Base-by-base conservation (phyloP, 805 yeast species). In the Sungouiella blattae region DNA sequence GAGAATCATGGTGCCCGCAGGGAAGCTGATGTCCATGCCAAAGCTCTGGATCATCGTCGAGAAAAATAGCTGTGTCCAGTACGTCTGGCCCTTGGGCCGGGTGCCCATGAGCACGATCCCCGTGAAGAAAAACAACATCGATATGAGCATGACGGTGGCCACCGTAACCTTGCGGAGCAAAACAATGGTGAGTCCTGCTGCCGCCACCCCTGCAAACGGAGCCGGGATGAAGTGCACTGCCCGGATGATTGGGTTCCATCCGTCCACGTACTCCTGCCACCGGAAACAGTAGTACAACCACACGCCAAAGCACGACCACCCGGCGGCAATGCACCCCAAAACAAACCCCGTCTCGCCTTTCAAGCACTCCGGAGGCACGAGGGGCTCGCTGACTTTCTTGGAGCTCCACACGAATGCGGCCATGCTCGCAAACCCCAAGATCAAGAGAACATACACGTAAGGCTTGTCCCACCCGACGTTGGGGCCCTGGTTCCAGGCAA, bases 401-500 rank as follows among this genome's bases (percentile, higher is more conserved):
- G 37, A 42, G 13, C 35, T 13, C 15, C 28, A 30, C 27, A 30
- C 34, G 18, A 48, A 48, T 2, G 30, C 42, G 2, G 23, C 46
- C 30, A 48, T 17, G 34, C 30, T 36, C 9, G 36, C 13, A 6
- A 41, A 12, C 2, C 52, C 52, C 3, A 48, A 43, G n/a, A 48
- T 48, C n/a, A 48, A 37, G 11, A 48, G 32, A 11, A 44, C 44
- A 23, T 48, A 48, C 7, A 46, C 50, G 30, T 48, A 48, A 5
- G 46, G 46, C 24, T 18, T 39, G 21, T 46, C 42, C 52, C 52
- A 48, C 25, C 52, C 52, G 2, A 41, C 46, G 6, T 32, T 43
- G n/a, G 52, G 49, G 13, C 52, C 52, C 26, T 48, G 46, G 38
- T 48, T 48, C 40, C 48, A 46, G n/a, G 52, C 43, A 31, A 48